Evolutionary conservation across 2,329 filamentous ascomycete species (phyloP), one percentile per base, ranked within the genome.

Genomic region (Fusarium sambucinum): DNA sequence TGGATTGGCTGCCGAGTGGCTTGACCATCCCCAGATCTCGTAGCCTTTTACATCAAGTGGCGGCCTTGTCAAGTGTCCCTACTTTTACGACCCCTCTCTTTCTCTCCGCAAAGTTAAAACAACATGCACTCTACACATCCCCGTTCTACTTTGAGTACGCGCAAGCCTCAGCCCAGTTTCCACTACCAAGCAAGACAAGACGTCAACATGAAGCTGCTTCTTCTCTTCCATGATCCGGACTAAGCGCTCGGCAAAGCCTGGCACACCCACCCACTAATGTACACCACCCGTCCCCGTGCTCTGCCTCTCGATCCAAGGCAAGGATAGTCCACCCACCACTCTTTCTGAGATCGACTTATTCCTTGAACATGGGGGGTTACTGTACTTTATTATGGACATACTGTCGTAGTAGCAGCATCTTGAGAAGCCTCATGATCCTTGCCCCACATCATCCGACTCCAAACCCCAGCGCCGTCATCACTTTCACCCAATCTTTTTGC

Each of bases 361-460:
- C 54, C 63, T 62, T 65, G 65, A 25, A 59, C 69, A 60, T 58
- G 50, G 55, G 55, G 59, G 35, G n/a, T n/a, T 38, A 19, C 23
- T 27, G 3, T 27, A 17, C 16, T 27, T 27, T n/a, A 27, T 27
- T 42, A 25, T 42, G 23, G 10, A 25, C 21, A 25, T 42, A 17
- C 23, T n/a, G 40, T 42, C 16, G n/a, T 38, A 8, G 42, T 45
- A 45, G 42, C 47, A 69, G 69, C 59, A 74, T 70, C 70, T 73
- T 46, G 55, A 63, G 61, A 68, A 73, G 69, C 68, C 72, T 74
- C 72, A 74, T 74, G 72, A 74, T 74, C 70, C 72, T 57, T 70
- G 72, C 72, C 72, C 72, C 69, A 72, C 72, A 74, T 72, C 72
- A 72, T 74, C 65, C 72, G 72, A 73, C 70, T 61, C 59, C 53